Base-by-base conservation (phyloP, 768 basidiomycete genomes). In the Tricholoma hemisulphureum region DNA sequence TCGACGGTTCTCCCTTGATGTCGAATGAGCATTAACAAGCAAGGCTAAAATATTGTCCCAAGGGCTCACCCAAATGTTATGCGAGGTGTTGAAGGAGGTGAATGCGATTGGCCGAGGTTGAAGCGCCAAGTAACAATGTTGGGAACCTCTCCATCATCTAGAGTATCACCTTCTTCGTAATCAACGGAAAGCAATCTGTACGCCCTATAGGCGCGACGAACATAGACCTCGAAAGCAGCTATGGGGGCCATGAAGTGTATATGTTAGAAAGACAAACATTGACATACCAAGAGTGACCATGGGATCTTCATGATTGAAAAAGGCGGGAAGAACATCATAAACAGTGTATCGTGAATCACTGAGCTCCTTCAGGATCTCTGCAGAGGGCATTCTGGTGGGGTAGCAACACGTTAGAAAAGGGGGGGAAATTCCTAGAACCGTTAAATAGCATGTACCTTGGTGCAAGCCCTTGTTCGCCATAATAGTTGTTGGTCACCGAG, bases 261-360 rank as follows among this genome's bases (percentile, higher is more conserved):
- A 23, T 21, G 14, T 57, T 16, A 61, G 29, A 16, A 41, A 11
- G 23, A 51, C 2, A 60, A 18, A 58, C 18, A 11, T 16, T n/a
- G 37, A 71, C 86, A 54, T 58, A 91, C 92, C 90, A 39, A 98
- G 82, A 10, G 86, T 83, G 61, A 98, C 86, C 81, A 89, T 87
- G 34, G 87, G 80, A 64, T 98, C 95, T 16, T 79, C 69, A 68
- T 95, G 91, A 58, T 83, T 85, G 84, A 98, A 98, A 81, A 99
- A 99, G 6, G 92, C 83, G 3, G 95, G 94, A 48, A 99, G 83
- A 6, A 99, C 97, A 69, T 99, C 97, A 73, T 89, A 99, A 14
- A 98, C 95, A 13, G 93, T 95, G 74, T 95, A 98, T 41, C 92
- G 84, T 6, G 96, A 98, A 74, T 99, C 97, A 60, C 90, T 93